Base-by-base conservation (phyloP, 352 stramenopile species). In the Phytophthora rubi region DNA sequence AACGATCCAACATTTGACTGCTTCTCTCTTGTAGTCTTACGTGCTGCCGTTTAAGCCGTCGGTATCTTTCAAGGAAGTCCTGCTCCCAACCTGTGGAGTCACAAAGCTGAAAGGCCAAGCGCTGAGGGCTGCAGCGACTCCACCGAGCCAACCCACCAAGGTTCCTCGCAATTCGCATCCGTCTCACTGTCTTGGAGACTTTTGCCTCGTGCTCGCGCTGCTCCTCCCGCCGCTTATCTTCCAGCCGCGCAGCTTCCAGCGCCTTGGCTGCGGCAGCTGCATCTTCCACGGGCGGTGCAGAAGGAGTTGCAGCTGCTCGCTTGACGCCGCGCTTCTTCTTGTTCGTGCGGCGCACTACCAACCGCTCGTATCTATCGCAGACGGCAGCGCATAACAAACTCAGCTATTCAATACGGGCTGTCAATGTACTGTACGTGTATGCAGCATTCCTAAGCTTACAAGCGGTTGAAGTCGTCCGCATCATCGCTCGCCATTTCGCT, bases 381-480 rank as follows among this genome's bases (percentile, higher is more conserved):
- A 4, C 52, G 21, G 6, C 35, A 42, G 35, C 10, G 10, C 15
- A 42, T 13, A 42, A 42, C 35, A 42, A 16, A 16, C 10, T 42
- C 9, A 42, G 35, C 35, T 42, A 42, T 15, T 30, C 28, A 30
- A 30, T 4, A 0, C 28, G 28, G 28, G 28, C 3, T 15, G 10
- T 42, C 35, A 5, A 10, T 42, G 28, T 30, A 42, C 10, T 12
- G 4, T 10, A 39, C 33, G 0, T 12, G 10, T 39, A 16, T 0
- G 15, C 10, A 42, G 35, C 35, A 42, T 15, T 42, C 70, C 39
- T 66, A 21, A 21, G 18, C 18, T 21, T 21, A 78, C 65, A 83
- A 42, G 18, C 70, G 71, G 54, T 83, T 75, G 53, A 83, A 83
- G 59, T 79, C 76, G 45, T 78, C 65, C 15, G 6, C 47, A 32